Evolutionary conservation across 2,329 filamentous ascomycete species (phyloP).

Genomic region (Neonectria hederae): DNA sequence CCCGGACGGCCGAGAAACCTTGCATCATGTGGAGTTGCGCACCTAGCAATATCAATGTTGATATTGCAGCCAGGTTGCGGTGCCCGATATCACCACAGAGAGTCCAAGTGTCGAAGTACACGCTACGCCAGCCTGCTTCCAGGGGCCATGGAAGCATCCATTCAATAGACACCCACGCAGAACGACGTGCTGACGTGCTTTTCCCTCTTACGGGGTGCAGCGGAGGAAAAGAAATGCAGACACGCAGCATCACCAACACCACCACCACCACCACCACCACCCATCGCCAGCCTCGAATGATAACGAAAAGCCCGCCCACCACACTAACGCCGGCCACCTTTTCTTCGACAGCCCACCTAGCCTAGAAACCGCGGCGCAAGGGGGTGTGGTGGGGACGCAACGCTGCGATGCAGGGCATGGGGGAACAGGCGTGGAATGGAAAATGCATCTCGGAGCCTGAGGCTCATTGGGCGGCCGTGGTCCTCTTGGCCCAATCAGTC

Average conservation of each 20-base stretch:
- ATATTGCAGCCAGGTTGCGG: neutral
- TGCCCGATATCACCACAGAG: neutral
- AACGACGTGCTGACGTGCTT: neutral
- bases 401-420: neutral
- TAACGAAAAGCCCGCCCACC: neutral
- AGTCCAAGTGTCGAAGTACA: neutral
- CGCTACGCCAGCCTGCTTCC: neutral
- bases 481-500: neutral
- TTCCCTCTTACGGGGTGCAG: neutral
- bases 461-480: neutral
- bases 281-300: neutral
- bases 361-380: neutral
- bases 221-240: neutral
- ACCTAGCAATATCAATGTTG: neutral
- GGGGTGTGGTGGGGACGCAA: neutral
- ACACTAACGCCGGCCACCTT: too few relatives aligned
- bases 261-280: too few relatives aligned
- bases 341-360: neutral
- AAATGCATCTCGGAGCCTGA: neutral
- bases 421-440: neutral
- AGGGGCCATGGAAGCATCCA: neutral
- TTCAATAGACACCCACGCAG: neutral
- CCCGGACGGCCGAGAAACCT: constrained; percentile 9
- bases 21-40: neutral
- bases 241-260: too few relatives aligned